Evolutionary conservation across 495 filamentous ascomycete species (phyloP).

Genomic region (Podospora comata): DNA sequence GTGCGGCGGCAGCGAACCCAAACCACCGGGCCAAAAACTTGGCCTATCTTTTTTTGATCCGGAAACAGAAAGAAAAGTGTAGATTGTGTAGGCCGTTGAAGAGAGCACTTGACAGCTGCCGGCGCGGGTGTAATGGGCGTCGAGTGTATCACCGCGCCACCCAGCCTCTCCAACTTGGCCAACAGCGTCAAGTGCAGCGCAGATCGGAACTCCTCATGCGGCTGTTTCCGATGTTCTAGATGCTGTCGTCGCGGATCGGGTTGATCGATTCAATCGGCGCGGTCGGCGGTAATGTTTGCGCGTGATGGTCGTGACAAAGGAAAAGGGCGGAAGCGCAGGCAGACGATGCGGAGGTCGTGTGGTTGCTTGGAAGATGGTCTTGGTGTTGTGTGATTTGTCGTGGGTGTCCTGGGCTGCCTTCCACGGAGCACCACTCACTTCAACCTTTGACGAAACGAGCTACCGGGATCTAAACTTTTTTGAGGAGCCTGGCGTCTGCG

Average conservation of each 20-base stretch:
- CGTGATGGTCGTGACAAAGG: not conserved
- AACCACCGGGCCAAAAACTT: conserved; percentile 2
- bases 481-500: conserved; percentile 18
- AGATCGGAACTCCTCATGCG: conserved; percentile 1
- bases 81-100: not conserved
- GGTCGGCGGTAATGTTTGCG: not conserved
- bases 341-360: not conserved
- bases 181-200: conserved; percentile 14
- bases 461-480: conserved; percentile 24
- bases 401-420: not conserved
- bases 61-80: not conserved
- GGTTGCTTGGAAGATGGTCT: conserved; percentile 4
- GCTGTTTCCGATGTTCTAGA: not conserved
- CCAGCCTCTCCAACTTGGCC: conserved; percentile 24
- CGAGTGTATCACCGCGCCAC: conserved; percentile 10
- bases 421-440: conserved; percentile 4
- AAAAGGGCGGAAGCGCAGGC: not conserved
- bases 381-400: conserved; percentile 14
- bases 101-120: conserved; percentile 7
- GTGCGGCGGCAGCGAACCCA: not conserved
- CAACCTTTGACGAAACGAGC: conserved; percentile 15
- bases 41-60: not conserved
- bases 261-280: not conserved
- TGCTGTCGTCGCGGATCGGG: not conserved
- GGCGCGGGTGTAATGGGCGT: conserved; percentile 10